phyloP scores from a whole-genome alignment of 2,329 filamentous ascomycete genomes.

The Alternaria brassicicola region DNA sequence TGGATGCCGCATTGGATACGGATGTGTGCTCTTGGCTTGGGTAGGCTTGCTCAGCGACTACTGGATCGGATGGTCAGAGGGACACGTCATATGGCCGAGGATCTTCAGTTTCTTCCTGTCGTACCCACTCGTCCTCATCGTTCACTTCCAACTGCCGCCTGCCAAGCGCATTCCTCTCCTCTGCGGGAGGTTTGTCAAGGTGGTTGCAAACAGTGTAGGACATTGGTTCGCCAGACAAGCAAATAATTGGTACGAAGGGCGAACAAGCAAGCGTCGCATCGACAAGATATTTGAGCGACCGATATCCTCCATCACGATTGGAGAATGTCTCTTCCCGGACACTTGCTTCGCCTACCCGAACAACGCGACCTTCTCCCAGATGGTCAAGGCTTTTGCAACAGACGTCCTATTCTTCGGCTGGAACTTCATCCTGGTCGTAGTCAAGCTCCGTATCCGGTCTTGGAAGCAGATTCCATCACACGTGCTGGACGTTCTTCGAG shows the following conservation, averaged over 20 bases:
- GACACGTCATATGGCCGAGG: not conserved
- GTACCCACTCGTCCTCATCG: not conserved
- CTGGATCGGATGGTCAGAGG: not conserved
- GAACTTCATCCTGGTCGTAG: not conserved
- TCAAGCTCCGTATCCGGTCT: not conserved
- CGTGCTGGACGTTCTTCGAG: not conserved
- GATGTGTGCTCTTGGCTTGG: not conserved
- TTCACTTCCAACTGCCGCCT: not conserved
- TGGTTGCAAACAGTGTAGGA: not conserved
- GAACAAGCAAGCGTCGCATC: slow-evolving; percentile 1
- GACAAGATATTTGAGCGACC: not conserved
- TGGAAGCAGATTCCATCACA: not conserved
- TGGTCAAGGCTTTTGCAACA: not conserved
- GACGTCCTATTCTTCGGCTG: not conserved
- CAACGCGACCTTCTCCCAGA: not conserved
- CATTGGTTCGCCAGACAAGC: not conserved
- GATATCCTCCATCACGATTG: not conserved
- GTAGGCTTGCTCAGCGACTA: not conserved
- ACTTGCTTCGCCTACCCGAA: not conserved
- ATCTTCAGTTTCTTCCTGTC: not conserved
- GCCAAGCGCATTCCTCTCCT: not conserved
- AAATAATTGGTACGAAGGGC: not conserved
- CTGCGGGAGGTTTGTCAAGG: not conserved
- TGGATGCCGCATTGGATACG: not conserved
- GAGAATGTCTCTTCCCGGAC: slow-evolving; percentile 10